Evolutionary conservation across 208 protist genomes (phyloP).

Genomic region (Wallacemonas sp.): DNA sequence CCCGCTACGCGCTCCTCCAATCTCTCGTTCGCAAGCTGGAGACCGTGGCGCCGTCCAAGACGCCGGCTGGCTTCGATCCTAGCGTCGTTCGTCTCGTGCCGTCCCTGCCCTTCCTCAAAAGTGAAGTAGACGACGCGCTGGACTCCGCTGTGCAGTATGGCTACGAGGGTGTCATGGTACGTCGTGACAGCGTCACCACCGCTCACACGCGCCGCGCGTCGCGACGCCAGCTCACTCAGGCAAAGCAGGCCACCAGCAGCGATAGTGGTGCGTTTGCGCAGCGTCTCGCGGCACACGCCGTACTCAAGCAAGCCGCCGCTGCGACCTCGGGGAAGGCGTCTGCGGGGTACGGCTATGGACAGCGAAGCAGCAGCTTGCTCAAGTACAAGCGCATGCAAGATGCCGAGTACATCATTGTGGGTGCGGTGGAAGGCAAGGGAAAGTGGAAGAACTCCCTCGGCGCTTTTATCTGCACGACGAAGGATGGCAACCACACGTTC

Average conservation of each 20-base stretch:
- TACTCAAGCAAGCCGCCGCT: not conserved
- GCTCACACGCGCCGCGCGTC: not conserved
- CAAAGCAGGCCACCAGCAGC: not conserved
- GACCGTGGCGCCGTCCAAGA: not conserved
- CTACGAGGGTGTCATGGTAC: constrained; percentile 88
- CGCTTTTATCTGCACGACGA: constrained; percentile 75
- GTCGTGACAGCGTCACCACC: constrained; percentile 28
- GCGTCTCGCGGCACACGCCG: not conserved
- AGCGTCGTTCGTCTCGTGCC: constrained; percentile 54
- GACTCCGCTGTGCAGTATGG: constrained; percentile 48
- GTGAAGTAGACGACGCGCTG: constrained; percentile 35
- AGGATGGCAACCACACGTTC: constrained; percentile 50
- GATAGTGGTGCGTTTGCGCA: not conserved
- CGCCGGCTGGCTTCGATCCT: constrained; percentile 13
- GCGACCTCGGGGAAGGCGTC: not conserved
- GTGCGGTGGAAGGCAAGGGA: constrained; percentile 76
- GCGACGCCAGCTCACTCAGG: not conserved
- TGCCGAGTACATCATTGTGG: constrained; percentile 84
- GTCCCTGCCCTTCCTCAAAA: constrained; percentile 25
- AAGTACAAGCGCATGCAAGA: constrained; percentile 92
- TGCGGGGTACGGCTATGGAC: constrained; percentile 75
- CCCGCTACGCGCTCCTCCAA: constrained; percentile 45
- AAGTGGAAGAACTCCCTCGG: constrained; percentile 83
- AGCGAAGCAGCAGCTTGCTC: constrained; percentile 74
- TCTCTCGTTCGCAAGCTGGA: not conserved